Evolutionary conservation across 352 stramenopile genomes (phyloP), one percentile per base, ranked within the genome.

Genomic region (Phytophthora kernoviae): DNA sequence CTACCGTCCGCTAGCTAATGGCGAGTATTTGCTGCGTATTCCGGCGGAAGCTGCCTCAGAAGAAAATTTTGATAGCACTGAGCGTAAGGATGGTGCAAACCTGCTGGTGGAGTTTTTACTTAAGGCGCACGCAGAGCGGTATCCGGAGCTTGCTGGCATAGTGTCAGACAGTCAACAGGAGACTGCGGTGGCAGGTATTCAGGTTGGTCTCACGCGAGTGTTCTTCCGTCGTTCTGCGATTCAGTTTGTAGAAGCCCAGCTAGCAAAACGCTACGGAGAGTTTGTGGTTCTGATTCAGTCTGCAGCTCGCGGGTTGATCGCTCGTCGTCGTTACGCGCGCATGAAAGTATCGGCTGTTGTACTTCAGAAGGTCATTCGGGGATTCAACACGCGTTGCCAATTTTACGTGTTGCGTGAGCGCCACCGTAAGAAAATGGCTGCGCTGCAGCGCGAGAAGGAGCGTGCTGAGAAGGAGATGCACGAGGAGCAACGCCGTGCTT

Each of bases 271-370:
- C 4, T 92, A 95, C 30, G 84, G 80, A 40, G 86, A 95, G 50
- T 93, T 95, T 33, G 84, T 95, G 32, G 82, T 95, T 33, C 73
- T 95, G 12, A 95, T 95, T 42, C 86, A 95, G 37, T 69, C 84
- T 42, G 66, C 72, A n/a, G 83, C 72, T 36, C 86, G 86, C 30
- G 79, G 84, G 0, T 65, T 90, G 30, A 70, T 93, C 45, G 57
- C 61, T 24, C 75, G 75, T 18, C 71, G 77, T 22, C 68, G 42
- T 27, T 92, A 88, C 54, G 52, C 68, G 47, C 72, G 61, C 26
- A 80, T 87, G 62, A 64, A 88, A 43, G 20, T 41, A 4, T 79
- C 78, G 11, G 70, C 62, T 4, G 68, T 81, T 0, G 58, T 81
- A 0, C 26, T 84, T 6, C 86, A 95, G 62, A 81, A 74, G 9